phyloP scores from a whole-genome alignment of 192 early-diverging fungal genomes.

The Coemansia sp. region DNA sequence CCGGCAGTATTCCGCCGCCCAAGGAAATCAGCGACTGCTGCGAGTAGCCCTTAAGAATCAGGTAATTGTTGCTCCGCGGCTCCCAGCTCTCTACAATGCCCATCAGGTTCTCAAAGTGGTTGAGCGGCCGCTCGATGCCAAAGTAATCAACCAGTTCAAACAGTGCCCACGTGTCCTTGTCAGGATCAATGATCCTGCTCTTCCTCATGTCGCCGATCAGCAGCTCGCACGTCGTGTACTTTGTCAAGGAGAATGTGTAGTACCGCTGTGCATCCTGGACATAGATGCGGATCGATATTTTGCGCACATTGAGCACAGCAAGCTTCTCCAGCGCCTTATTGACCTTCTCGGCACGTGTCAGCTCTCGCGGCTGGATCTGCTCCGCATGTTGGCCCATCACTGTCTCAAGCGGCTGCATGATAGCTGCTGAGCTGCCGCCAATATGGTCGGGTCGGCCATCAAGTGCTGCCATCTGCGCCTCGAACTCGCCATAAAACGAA shows the following conservation, averaged over 20 bases:
- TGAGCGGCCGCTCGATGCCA: conserved; percentile 84
- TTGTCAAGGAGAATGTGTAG: conserved; percentile 77
- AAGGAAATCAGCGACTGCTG: conserved; percentile 29
- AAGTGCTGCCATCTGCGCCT: background rate
- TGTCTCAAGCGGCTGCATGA: background rate
- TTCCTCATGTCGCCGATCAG: conserved; percentile 70
- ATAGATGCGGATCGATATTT: conserved; percentile 79
- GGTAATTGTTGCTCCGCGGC: conserved; percentile 67
- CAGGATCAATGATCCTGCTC: conserved; percentile 57
- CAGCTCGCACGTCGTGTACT: conserved; percentile 69
- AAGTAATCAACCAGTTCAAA: conserved; percentile 90
- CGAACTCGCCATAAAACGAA: conserved; percentile 5
- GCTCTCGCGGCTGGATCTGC: conserved; percentile 25
- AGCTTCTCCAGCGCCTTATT: conserved; percentile 51
- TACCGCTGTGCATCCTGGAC: conserved; percentile 76
- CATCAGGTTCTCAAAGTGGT: conserved; percentile 88
- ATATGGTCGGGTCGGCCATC: background rate
- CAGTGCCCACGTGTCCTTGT: conserved; percentile 70
- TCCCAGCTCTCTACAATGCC: conserved; percentile 86
- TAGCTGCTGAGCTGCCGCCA: background rate
- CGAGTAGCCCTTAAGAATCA: conserved; percentile 71
- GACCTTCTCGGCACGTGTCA: conserved; percentile 49
- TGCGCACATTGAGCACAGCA: conserved; percentile 41
- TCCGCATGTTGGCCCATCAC: background rate
- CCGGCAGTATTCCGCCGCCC: conserved; percentile 32